Evolutionary conservation across 768 basidiomycete genomes (phyloP), one percentile per base, ranked within the genome.

Genomic region (Terana coerulea): DNA sequence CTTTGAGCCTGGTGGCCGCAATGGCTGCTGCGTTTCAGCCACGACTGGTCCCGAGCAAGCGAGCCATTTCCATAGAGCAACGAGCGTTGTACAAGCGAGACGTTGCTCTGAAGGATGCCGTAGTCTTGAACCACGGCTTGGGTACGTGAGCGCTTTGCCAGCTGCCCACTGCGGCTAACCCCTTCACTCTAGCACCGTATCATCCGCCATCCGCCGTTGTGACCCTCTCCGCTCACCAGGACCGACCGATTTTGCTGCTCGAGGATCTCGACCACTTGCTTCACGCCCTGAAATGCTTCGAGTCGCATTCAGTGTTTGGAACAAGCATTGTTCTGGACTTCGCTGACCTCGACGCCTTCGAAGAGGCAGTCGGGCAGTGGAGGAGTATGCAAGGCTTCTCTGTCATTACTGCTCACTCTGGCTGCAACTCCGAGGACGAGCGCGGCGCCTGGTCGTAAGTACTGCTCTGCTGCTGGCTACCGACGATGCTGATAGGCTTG

Each of bases 201-300:
- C 46, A 47, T n/a, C 52, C 52, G 10, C 26, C 45, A 5, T 53
- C 52, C 9, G 52, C 52, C 2, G 12, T 17, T 10, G 45, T 53
- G 19, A 30, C 52, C 31, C 41, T 53, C 15, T 8, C n/a, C 17
- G 46, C 46, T 26, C 52, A 48, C 10, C 46, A 53, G 7, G 52
- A 35, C 8, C 24, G 46, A 24, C 52, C 52, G 9, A 41, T 53
- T 22, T 14, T 48, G 2, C 29, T 53, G 14, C 12, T 53, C 10
- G 52, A 47, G 22, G 52, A 53, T 24, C 21, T 53, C 3, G 46
- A 53, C 15, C 30, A 53, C 19, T 37, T 53, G 1, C 45, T 53
- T 14, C 26, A 31, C 22, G n/a, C 21, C 17, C 29, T 53, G 9
- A 14, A 9, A 9, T 53, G 52, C n/a, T 8, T 15, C 11, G 24